A percentile compares a stretch with the other conserved stretches of the same genome.
These are phyloP conservation scores for Monilinia vaccinii-corymbosi DNA, from an alignment of 2,329 filamentous ascomycete species.

Conservation along the genomic window DNA sequence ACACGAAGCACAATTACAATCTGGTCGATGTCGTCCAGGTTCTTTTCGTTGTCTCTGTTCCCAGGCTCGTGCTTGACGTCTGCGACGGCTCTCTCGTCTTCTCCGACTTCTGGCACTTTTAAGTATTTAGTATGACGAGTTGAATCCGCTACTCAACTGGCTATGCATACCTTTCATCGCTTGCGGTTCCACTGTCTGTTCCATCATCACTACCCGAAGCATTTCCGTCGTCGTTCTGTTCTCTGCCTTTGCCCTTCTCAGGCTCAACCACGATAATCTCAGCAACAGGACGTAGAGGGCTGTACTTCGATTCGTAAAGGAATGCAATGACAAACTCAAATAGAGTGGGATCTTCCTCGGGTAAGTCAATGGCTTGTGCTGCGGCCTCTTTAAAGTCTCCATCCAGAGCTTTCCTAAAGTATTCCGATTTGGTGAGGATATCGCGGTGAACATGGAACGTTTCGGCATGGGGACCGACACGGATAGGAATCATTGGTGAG, in stretches of 20 bases:
- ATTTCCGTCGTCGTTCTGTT: conserved; percentile 25
- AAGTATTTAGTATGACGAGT: conserved; percentile 6
- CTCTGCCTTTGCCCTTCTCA: conserved; percentile 38
- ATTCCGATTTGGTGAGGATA: conserved; percentile 38
- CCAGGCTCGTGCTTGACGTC: conserved; percentile 31
- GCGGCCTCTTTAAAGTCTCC: conserved; percentile 39
- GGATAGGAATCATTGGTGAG: conserved; percentile 37
- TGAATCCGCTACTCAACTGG: not conserved
- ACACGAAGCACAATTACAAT: conserved; percentile 37
- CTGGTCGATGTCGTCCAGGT: conserved; percentile 36
- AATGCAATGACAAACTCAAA: conserved; percentile 45
- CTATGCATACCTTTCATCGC: conserved; percentile 30
- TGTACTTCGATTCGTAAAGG: conserved; percentile 39
- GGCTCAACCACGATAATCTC: conserved; percentile 21
- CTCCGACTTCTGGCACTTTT: conserved; percentile 28
- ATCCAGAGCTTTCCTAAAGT: conserved; percentile 41
- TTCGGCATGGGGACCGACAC: conserved; percentile 37
- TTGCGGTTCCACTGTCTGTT: conserved; percentile 30
- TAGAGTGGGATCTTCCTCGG: conserved; percentile 41
- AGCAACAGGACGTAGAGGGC: conserved; percentile 37
- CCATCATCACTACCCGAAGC: conserved; percentile 23
- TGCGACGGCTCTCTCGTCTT: conserved; percentile 29
- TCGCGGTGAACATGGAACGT: conserved; percentile 41
- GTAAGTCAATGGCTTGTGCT: conserved; percentile 39
- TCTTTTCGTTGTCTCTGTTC: conserved; percentile 36